Evolutionary conservation across 441 rosid species (phyloP).

Genomic region (Aleurites moluccanus): DNA sequence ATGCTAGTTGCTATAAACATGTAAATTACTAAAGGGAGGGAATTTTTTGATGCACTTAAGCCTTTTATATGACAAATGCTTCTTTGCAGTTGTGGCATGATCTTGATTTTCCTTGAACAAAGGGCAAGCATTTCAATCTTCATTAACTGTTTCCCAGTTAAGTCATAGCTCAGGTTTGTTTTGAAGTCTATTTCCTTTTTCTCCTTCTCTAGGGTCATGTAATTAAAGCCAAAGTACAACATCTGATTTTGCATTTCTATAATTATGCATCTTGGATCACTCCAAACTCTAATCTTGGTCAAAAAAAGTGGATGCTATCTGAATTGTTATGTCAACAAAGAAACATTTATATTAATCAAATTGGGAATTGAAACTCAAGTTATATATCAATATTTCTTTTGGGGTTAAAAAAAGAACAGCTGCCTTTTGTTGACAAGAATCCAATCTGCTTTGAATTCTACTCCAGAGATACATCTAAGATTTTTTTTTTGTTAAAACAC

Average conservation of each 20-base stretch:
- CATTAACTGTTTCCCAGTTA: neutral
- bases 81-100: too few species aligned
- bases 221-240: too few species aligned
- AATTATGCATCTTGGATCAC: neutral
- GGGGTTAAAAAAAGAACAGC: too few species aligned
- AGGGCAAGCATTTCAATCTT: neutral
- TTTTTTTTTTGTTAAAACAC: neutral
- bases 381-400: too few species aligned
- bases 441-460: neutral
- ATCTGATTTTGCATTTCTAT: too few species aligned
- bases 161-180: neutral
- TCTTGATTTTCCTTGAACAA: neutral
- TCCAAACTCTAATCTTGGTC: neutral
- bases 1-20: neutral
- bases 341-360: neutral
- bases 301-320: neutral
- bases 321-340: neutral
- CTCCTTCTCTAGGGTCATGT: too few species aligned
- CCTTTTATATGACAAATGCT: too few species aligned
- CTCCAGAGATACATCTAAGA: neutral
- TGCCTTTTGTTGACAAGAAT: neutral
- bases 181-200: too few species aligned
- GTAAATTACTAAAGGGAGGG: neutral
- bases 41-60: too few species aligned
- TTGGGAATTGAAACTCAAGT: too few species aligned